Evolutionary conservation across 164 flowering plant genomes (phyloP).

Genomic region (Santalum album): DNA sequence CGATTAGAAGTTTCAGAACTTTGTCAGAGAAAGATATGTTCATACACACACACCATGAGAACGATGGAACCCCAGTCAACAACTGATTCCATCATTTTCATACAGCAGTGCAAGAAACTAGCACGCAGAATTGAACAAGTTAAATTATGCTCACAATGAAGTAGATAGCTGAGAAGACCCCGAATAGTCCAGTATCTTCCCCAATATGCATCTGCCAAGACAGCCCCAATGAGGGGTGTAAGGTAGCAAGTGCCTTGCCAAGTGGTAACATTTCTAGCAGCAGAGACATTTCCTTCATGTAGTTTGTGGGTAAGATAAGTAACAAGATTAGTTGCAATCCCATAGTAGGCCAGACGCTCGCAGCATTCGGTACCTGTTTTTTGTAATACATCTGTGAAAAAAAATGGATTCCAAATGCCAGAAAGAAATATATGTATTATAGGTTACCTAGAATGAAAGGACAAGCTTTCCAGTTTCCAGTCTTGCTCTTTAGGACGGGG

Average conservation of each 20-base stretch:
- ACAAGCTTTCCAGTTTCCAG: constrained; percentile 92
- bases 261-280: constrained; percentile 82
- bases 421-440: background rate
- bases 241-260: constrained; percentile 89
- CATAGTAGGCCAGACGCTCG: constrained; percentile 86
- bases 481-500: constrained; percentile 53
- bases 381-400: constrained; percentile 6
- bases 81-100: background rate
- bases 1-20: no score
- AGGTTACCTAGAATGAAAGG: constrained; percentile 68
- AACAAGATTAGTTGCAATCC: constrained; percentile 80
- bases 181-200: constrained; percentile 95
- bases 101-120: background rate
- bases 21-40: no score
- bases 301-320: constrained; percentile 63
- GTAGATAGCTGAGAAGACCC: constrained; percentile 67
- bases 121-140: background rate
- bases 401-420: background rate
- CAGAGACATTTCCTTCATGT: constrained; percentile 71
- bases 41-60: background rate
- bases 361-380: constrained; percentile 81
- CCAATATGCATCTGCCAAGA: constrained; percentile 85
- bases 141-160: constrained; percentile 45
- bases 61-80: background rate
- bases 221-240: constrained; percentile 81